Percentiles rank a stretch among this genome's conserved stretches.
Conservation (phyloP, 345 rosid genomes). For the Sapria himalayana region DNA sequence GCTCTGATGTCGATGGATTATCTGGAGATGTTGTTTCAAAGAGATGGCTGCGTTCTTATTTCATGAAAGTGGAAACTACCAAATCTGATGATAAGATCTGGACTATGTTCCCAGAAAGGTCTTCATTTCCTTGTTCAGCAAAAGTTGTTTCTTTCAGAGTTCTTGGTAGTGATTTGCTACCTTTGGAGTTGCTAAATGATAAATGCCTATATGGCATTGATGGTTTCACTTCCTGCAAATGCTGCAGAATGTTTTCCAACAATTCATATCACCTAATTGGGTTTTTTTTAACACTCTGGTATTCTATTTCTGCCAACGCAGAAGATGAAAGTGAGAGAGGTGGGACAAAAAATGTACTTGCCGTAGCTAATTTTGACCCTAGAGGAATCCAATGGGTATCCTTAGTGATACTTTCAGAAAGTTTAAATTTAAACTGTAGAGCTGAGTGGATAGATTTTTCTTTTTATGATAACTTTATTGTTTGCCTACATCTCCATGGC, state of each 20-base stretch:
- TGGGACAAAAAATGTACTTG: slow-evolving; percentile 20
- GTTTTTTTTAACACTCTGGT: slow-evolving; percentile 32
- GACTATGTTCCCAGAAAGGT: slow-evolving; percentile 50
- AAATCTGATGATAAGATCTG: slow-evolving; percentile 33
- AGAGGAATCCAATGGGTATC: slow-evolving; percentile 78
- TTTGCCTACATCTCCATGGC: slow-evolving; percentile 66
- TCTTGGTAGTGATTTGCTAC: slow-evolving; percentile 23
- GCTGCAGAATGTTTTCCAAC: slow-evolving; percentile 62
- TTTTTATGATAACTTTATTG: slow-evolving; percentile 61
- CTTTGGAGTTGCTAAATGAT: slow-evolving; percentile 18
- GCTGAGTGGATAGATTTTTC: slow-evolving; percentile 65
- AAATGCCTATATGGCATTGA: slow-evolving; percentile 15
- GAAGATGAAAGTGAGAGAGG: slow-evolving; percentile 17
- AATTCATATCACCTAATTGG: slow-evolving; percentile 56
- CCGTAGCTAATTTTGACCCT: slow-evolving; percentile 38
- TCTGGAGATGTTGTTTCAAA: slow-evolving; percentile 25
- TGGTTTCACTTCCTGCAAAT: slow-evolving; percentile 23
- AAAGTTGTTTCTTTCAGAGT: slow-evolving; percentile 69
- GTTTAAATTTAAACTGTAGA: slow-evolving; percentile 14
- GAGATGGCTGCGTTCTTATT: slow-evolving; percentile 65
- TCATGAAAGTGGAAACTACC: slow-evolving; percentile 32
- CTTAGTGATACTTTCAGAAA: slow-evolving; percentile 34
- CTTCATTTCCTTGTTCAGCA: slow-evolving; percentile 53
- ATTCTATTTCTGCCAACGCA: slow-evolving; percentile 15
- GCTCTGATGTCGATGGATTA: slow-evolving; percentile 11